A percentile compares a stretch with the other conserved stretches of the same genome.
Conservation (phyloP, 1,139 yeast genomes). For the Yamadazyma songkhlaensis region DNA sequence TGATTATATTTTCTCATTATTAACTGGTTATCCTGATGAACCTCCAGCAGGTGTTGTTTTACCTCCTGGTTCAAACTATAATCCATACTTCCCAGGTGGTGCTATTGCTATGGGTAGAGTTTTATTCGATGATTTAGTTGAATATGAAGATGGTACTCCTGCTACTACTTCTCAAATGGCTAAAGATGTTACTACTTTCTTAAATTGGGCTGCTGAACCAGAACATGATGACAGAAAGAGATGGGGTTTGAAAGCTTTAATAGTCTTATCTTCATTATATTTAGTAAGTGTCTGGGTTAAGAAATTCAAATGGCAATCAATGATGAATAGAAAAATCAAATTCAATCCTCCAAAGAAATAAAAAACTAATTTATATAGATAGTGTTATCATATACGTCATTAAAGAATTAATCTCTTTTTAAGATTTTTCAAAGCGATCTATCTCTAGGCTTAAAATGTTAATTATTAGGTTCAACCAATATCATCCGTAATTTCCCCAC, state of each 20-base stretch:
- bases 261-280: slow-evolving; percentile 76
- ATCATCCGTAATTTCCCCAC: no score
- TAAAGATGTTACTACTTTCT: slow-evolving; percentile 92
- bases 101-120: slow-evolving; percentile 99
- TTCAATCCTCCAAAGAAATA: slow-evolving; percentile 74
- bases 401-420: not conserved
- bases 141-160: slow-evolving; percentile 98
- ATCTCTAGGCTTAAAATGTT: not conserved
- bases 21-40: slow-evolving; percentile 98
- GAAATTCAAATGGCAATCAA: slow-evolving; percentile 97
- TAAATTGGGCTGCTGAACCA: slow-evolving; percentile 98
- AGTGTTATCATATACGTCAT: slow-evolving; percentile 7
- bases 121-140: slow-evolving; percentile 93
- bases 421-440: not conserved
- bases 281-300: slow-evolving; percentile 87
- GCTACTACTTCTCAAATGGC: slow-evolving; percentile 99
- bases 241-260: slow-evolving; percentile 90
- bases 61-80: slow-evolving; percentile 94
- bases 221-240: slow-evolving; percentile 98
- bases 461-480: not conserved
- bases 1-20: slow-evolving; percentile 90
- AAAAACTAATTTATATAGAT: slow-evolving; percentile 7
- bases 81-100: slow-evolving; percentile 99
- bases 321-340: slow-evolving; percentile 92
- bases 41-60: slow-evolving; percentile 96